Percentiles rank a stretch among this genome's conserved stretches.
phyloP scores from a whole-genome alignment of 345 rosid genomes.

The Passiflora organensis region DNA sequence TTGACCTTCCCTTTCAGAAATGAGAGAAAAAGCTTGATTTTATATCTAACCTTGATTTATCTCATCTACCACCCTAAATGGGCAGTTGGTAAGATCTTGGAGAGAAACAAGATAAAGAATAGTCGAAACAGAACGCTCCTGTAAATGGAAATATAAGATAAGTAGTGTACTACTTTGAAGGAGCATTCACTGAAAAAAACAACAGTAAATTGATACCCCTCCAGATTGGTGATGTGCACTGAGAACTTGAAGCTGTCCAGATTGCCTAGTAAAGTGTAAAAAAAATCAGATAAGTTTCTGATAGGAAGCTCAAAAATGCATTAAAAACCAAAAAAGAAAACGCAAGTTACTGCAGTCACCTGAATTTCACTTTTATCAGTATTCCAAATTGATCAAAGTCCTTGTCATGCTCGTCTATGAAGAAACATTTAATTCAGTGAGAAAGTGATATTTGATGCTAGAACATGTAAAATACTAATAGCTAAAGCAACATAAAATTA shows the following conservation, averaged over 20 bases:
- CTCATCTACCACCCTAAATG: conserved; percentile 96
- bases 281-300: conserved; percentile 18
- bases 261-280: conserved; percentile 40
- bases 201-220: conserved; percentile 46
- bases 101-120: conserved; percentile 95
- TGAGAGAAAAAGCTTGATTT: not conserved
- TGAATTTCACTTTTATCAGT: conserved; percentile 87
- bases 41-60: conserved; percentile 77
- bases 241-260: conserved; percentile 81
- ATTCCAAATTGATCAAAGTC: conserved; percentile 89
- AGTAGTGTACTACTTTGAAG: conserved; percentile 1
- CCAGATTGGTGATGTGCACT: conserved; percentile 98
- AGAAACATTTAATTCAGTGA: conserved; percentile 14
- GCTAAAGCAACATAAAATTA: conserved; percentile 12
- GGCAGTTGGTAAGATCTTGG: conserved; percentile 95
- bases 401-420: conserved; percentile 70
- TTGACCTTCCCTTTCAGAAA: not conserved
- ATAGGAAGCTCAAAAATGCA: no score
- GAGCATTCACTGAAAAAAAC: conserved; percentile 7
- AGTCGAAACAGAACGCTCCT: conserved; percentile 93
- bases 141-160: conserved; percentile 6
- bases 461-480: not conserved
- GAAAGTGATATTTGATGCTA: conserved; percentile 6
- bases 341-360: conserved; percentile 27
- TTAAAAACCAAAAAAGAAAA: not conserved